These are phyloP conservation scores for Suillus alpinus DNA, from an alignment of 768 basidiomycete species.

Conservation along the genomic window DNA sequence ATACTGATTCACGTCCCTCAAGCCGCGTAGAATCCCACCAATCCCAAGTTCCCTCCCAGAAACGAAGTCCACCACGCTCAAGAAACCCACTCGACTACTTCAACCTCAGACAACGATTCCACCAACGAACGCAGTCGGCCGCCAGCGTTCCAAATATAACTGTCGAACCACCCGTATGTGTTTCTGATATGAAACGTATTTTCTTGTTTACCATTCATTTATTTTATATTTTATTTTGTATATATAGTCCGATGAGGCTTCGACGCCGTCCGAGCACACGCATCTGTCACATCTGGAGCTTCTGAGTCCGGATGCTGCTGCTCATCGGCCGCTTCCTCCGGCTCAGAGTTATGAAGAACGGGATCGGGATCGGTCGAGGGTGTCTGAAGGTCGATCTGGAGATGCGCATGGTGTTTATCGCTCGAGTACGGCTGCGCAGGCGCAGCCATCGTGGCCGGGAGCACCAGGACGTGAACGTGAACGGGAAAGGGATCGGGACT, in stretches of 20 bases:
- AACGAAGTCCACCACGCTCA: constrained; percentile 10
- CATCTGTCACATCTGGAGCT: constrained; percentile 36
- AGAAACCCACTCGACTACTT: constrained; percentile 23
- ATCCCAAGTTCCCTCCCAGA: constrained; percentile 6
- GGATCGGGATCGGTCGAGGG: neutral
- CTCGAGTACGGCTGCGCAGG: constrained; percentile 10
- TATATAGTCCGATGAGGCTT: constrained; percentile 39
- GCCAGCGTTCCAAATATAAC: constrained; percentile 40
- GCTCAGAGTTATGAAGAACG: constrained; percentile 1
- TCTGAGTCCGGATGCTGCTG: constrained; percentile 42
- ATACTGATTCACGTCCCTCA: constrained; percentile 18
- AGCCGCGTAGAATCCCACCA: constrained; percentile 8
- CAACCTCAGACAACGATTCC: constrained; percentile 22
- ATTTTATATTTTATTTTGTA: neutral
- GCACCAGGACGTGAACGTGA: too few relatives aligned
- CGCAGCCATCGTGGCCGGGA: constrained; percentile 10
- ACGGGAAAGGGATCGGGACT: too few relatives aligned
- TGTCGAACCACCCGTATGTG: constrained; percentile 44
- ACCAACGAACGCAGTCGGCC: constrained; percentile 30
- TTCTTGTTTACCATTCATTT: neutral
- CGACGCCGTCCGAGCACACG: constrained; percentile 29
- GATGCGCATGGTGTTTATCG: constrained; percentile 3
- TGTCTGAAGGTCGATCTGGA: too few relatives aligned
- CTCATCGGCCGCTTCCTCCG: constrained; percentile 21
- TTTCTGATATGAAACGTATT: neutral